Conservation (phyloP, 768 basidiomycete genomes). For the Lactifluus volemus region DNA sequence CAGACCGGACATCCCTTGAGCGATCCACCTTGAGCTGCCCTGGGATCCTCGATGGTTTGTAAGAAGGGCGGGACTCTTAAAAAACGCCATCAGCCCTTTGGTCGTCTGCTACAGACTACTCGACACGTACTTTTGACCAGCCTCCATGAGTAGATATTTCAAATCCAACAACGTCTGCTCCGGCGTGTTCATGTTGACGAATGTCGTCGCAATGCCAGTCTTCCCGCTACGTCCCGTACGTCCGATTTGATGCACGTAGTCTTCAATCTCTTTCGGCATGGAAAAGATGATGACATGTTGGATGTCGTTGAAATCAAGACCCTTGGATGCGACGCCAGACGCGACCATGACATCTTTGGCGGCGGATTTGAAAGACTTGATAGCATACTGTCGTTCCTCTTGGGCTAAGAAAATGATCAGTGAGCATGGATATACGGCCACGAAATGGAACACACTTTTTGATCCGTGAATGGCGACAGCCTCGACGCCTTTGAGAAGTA, state of each 20-base stretch:
- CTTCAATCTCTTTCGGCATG: slow-evolving; percentile 99
- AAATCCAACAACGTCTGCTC: slow-evolving; percentile 96
- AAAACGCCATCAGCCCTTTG: slow-evolving; percentile 8
- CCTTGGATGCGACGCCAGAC: slow-evolving; percentile 95
- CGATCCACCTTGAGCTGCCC: slow-evolving; percentile 65
- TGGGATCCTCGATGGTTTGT: slow-evolving; percentile 82
- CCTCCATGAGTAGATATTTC: slow-evolving; percentile 94
- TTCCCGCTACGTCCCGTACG: slow-evolving; percentile 96
- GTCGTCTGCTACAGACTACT: not conserved
- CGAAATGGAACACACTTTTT: slow-evolving; percentile 54
- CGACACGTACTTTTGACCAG: slow-evolving; percentile 82
- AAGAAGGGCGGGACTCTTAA: slow-evolving; percentile 89
- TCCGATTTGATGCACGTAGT: slow-evolving; percentile 99
- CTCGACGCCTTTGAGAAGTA: slow-evolving; percentile 93
- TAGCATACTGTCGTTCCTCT: slow-evolving; percentile 98
- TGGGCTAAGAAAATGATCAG: slow-evolving; percentile 49
- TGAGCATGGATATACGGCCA: not conserved
- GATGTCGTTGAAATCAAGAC: slow-evolving; percentile 97
- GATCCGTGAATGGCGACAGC: slow-evolving; percentile 98
- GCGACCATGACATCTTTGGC: slow-evolving; percentile 99
- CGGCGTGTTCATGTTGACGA: slow-evolving; percentile 95
- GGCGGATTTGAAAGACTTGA: slow-evolving; percentile 95
- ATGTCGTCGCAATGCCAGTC: slow-evolving; percentile 97
- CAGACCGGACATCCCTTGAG: slow-evolving; percentile 92
- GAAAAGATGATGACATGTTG: slow-evolving; percentile 99